Evolutionary conservation across 2,329 filamentous ascomycete genomes (phyloP).

Genomic region (Cercospora brassicicola): DNA sequence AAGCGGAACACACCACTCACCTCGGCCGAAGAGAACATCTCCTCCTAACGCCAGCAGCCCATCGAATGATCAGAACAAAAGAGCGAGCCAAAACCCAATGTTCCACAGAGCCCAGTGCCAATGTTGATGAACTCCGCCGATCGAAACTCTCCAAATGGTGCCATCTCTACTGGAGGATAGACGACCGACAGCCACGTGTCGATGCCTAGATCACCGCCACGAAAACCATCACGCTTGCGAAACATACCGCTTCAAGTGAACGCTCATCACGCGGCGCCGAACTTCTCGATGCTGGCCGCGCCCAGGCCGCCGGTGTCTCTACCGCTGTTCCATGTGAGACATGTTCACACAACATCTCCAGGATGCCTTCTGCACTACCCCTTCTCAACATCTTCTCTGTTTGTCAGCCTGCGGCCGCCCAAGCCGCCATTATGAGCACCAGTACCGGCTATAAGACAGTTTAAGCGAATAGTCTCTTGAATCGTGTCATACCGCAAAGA

Average conservation of each 20-base stretch:
- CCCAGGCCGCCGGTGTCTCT: not conserved
- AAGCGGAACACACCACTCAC: not conserved
- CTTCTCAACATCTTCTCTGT: not conserved
- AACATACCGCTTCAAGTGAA: not conserved
- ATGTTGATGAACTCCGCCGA: not conserved
- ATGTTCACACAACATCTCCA: not conserved
- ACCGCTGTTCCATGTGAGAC: not conserved
- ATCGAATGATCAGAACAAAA: not conserved
- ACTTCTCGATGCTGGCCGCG: not conserved
- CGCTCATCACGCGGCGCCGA: not conserved
- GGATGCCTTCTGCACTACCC: not conserved
- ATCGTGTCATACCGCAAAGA: not conserved
- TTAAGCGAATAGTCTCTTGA: not conserved
- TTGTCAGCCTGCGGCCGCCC: not conserved
- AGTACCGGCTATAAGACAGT: not conserved
- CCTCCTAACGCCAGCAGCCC: not conserved
- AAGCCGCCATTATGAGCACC: not conserved
- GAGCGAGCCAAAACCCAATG: not conserved
- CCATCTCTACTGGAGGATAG: not conserved
- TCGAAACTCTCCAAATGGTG: not conserved
- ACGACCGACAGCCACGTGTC: not conserved
- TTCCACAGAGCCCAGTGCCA: not conserved
- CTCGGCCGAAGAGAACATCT: not conserved
- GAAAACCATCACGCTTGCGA: not conserved
- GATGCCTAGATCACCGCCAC: not conserved